These are phyloP conservation scores for Vanilla planifolia DNA, from an alignment of 106 monocot genomes.

Conservation along the genomic window DNA sequence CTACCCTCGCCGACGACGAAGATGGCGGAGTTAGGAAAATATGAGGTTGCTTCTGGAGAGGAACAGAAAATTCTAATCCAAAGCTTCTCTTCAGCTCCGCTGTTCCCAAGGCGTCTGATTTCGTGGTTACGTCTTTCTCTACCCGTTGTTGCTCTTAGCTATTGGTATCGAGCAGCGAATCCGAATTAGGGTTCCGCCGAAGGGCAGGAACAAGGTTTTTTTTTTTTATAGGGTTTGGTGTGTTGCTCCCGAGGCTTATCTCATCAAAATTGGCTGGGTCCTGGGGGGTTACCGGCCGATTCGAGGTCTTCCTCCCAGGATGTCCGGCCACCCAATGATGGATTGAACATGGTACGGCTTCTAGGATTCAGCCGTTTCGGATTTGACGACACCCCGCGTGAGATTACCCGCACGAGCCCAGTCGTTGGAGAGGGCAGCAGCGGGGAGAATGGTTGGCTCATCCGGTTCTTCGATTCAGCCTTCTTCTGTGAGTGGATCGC, in stretches of 20 bases:
- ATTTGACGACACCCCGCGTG: slow-evolving; percentile 64
- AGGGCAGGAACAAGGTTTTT: not conserved
- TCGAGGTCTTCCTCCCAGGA: slow-evolving; percentile 5
- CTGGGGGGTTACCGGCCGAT: not conserved
- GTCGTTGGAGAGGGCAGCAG: slow-evolving; percentile 23
- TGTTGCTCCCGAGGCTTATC: not conserved
- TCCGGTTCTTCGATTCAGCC: slow-evolving; percentile 95
- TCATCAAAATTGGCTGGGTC: not conserved
- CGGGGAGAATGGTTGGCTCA: slow-evolving; percentile 92
- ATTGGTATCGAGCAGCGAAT: not conserved
- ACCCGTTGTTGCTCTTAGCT: not conserved
- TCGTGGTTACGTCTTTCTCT: not conserved
- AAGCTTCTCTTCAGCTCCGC: slow-evolving; percentile 2
- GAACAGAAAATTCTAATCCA: not conserved
- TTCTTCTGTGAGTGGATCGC: slow-evolving; percentile 99
- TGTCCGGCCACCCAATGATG: slow-evolving; percentile 12
- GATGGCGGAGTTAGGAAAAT: slow-evolving; percentile 12
- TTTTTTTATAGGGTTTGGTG: slow-evolving; percentile 14
- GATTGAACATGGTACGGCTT: slow-evolving; percentile 77
- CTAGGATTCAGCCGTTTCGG: slow-evolving; percentile 60
- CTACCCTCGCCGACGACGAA: slow-evolving; percentile 17
- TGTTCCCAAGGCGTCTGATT: not conserved
- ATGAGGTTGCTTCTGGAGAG: not conserved
- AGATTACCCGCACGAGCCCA: slow-evolving; percentile 48
- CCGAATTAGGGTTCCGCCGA: slow-evolving; percentile 23